These are phyloP conservation scores for Cubamyces lactineus DNA, from an alignment of 768 basidiomycete species.

Conservation along the genomic window DNA sequence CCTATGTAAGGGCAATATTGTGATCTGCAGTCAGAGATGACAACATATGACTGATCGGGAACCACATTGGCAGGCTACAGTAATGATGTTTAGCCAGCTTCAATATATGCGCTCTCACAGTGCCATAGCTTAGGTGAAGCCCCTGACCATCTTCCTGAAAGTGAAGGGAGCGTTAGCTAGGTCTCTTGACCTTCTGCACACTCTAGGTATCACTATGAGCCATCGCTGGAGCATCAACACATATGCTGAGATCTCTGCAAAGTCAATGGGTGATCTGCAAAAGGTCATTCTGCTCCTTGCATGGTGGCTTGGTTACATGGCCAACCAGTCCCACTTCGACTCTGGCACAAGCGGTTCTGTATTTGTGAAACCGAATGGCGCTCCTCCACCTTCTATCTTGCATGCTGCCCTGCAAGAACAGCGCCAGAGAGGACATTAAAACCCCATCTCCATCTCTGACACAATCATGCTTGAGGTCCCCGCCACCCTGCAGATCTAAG, in stretches of 20 bases:
- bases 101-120: neutral
- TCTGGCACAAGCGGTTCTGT: slow-evolving; percentile 1
- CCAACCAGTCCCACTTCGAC: slow-evolving; percentile 13
- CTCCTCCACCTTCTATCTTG: neutral
- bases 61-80: too few species aligned
- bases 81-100: slow-evolving; percentile 4
- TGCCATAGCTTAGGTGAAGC: neutral
- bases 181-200: slow-evolving; percentile 9
- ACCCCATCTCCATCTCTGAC: slow-evolving; percentile 3
- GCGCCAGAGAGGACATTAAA: neutral
- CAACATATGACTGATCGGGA: too few species aligned
- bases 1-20: too few species aligned
- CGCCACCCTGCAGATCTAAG: slow-evolving; percentile 2
- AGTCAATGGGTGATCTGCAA: neutral
- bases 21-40: too few species aligned
- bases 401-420: neutral
- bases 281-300: neutral
- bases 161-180: slow-evolving; percentile 5
- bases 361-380: neutral
- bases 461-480: slow-evolving; percentile 1
- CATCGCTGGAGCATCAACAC: slow-evolving; percentile 5
- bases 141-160: slow-evolving; percentile 13
- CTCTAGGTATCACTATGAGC: slow-evolving; percentile 21
- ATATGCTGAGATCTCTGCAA: neutral
- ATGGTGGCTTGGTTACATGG: slow-evolving; percentile 7